Conservation (phyloP, 1,284 basidiomycete species). For the Papiliotrema flavescens region DNA sequence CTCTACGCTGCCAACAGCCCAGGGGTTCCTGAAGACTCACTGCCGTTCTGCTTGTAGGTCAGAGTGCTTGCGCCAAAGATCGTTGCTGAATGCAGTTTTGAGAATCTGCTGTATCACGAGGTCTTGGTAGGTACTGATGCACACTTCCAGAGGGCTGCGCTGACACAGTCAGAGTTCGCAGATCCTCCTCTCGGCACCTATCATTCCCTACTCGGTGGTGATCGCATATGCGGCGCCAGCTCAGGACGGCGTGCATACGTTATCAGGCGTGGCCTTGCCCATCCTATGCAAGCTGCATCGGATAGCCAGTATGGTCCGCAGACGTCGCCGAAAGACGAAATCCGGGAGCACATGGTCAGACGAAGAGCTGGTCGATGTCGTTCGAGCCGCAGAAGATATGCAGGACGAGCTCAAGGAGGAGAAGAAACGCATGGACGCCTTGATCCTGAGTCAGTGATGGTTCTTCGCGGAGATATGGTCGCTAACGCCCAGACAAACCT, state of each 20-base stretch:
- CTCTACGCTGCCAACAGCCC: conserved; percentile 2
- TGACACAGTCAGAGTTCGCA: conserved; percentile 20
- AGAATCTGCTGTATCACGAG: conserved; percentile 35
- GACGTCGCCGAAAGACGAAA: conserved; percentile 10
- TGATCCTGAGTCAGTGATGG: conserved; percentile 20
- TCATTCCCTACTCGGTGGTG: conserved; percentile 16
- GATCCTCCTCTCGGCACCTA: conserved; percentile 18
- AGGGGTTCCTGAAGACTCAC: not conserved
- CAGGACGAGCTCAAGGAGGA: conserved; percentile 26
- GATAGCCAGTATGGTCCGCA: not conserved
- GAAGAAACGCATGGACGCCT: conserved; percentile 26
- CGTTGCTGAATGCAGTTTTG: conserved; percentile 20
- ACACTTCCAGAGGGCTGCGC: not conserved
- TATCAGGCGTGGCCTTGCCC: not conserved
- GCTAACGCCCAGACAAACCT: conserved; percentile 19
- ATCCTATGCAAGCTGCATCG: not conserved
- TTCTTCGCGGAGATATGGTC: not conserved
- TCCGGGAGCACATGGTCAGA: conserved; percentile 18
- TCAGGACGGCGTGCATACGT: not conserved
- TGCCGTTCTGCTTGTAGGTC: not conserved
- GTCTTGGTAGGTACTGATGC: conserved; percentile 23
- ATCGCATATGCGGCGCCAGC: conserved; percentile 1
- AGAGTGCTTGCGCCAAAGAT: not conserved
- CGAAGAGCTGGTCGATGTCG: conserved; percentile 24
- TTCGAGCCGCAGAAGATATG: conserved; percentile 21